Conservation (phyloP, 306 rosid species). For the Luffa acutangula region DNA sequence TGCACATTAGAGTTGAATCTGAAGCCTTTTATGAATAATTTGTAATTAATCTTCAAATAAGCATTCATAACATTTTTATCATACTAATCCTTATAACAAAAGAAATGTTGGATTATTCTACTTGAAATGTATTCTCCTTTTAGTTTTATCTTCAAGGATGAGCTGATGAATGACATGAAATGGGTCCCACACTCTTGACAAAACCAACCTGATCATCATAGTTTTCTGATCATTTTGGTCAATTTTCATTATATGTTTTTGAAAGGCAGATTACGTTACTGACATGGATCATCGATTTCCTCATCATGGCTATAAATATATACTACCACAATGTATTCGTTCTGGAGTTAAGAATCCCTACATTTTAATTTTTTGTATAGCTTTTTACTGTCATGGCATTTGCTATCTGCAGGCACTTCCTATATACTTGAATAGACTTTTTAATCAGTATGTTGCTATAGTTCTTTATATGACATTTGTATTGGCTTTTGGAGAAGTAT, state of each 20-base stretch:
- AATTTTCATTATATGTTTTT: not conserved
- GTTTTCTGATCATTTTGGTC: not conserved
- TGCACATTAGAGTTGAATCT: not conserved
- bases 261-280: slow-evolving; percentile 46
- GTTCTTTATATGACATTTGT: slow-evolving; percentile 83
- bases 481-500: slow-evolving; percentile 74
- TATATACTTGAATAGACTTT: too few relatives aligned
- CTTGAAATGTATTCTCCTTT: not conserved
- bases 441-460: too few relatives aligned
- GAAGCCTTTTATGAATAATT: not conserved
- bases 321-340: too few relatives aligned
- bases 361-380: too few relatives aligned
- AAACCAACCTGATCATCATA: not conserved
- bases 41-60: not conserved
- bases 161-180: not conserved
- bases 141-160: not conserved
- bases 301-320: slow-evolving; percentile 71
- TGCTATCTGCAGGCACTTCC: too few relatives aligned
- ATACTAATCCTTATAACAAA: not conserved
- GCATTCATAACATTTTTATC: not conserved
- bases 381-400: slow-evolving; percentile 11
- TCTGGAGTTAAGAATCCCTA: too few relatives aligned
- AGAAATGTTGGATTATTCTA: not conserved
- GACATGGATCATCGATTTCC: slow-evolving; percentile 67
- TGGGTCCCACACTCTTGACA: not conserved